Conservation (phyloP, 164 flowering plant species). For the Tetrastigma voinierianum region DNA sequence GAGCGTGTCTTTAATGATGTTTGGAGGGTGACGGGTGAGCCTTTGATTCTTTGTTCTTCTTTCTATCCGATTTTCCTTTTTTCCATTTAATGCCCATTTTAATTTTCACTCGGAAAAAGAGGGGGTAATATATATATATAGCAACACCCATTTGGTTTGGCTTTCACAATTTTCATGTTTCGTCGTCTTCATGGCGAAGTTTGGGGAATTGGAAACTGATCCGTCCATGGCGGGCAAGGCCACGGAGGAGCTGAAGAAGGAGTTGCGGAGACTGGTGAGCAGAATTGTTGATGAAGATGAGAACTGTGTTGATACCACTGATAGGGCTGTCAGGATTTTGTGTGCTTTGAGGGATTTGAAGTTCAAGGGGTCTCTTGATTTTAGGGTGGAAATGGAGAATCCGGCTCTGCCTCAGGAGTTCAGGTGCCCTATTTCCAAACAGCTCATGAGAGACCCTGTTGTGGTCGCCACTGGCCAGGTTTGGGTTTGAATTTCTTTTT, state of each 20-base stretch:
- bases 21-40: no score
- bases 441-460: conserved; percentile 76
- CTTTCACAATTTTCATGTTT: no score
- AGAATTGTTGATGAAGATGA: conserved; percentile 33
- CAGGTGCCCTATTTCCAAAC: conserved; percentile 59
- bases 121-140: no score
- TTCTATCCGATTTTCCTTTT: no score
- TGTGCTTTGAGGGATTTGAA: conserved; percentile 43
- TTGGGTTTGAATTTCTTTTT: neutral
- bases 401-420: conserved; percentile 46
- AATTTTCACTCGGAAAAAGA: no score
- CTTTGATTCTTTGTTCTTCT: no score
- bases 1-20: no score
- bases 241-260: conserved; percentile 40
- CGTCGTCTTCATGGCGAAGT: neutral
- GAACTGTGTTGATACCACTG: conserved; percentile 25
- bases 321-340: conserved; percentile 35
- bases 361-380: conserved; percentile 21
- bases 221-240: conserved; percentile 4
- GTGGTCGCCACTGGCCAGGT: conserved; percentile 72
- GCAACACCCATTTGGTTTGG: no score
- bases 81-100: no score
- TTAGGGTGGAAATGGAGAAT: conserved; percentile 6
- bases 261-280: conserved; percentile 44
- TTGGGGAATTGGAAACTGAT: conserved; percentile 7